Evolutionary conservation across 441 rosid species (phyloP).

Genomic region (Gossypium gossypioides): DNA sequence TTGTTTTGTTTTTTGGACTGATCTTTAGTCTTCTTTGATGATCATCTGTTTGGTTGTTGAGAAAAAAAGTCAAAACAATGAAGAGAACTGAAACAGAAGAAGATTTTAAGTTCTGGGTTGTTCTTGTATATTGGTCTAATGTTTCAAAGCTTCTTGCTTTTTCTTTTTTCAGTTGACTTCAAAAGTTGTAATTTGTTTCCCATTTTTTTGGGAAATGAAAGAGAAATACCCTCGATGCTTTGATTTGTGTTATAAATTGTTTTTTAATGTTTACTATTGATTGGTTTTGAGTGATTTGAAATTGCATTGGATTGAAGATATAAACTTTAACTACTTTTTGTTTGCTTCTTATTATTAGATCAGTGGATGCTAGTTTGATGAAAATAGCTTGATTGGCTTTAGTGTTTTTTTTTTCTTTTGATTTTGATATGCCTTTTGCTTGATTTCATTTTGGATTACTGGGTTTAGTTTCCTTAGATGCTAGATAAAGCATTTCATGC

Average conservation of each 20-base stretch:
- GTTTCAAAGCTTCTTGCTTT: not conserved
- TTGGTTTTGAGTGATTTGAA: not conserved
- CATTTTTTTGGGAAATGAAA: not conserved
- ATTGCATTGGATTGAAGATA: not conserved
- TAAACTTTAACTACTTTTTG: not conserved
- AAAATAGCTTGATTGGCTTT: too few species aligned
- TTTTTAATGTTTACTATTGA: not conserved
- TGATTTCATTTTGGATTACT: not conserved
- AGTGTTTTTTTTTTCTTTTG: too few species aligned
- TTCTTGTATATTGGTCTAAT: not conserved
- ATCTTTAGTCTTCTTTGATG: not conserved
- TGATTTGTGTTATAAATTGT: not conserved
- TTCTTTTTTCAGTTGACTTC: not conserved
- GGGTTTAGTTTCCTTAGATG: not conserved
- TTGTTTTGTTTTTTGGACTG: not conserved
- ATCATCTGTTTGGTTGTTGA: slow-evolving; percentile 24
- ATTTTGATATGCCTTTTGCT: not conserved
- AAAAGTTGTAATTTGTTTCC: not conserved
- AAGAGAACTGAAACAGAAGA: not conserved
- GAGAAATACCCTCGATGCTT: not conserved
- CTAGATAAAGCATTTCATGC: too few species aligned
- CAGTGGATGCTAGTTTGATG: not conserved
- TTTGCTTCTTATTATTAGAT: not conserved
- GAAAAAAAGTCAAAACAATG: slow-evolving; percentile 7
- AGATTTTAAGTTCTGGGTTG: not conserved